Evolutionary conservation across 805 yeast species (phyloP).

Genomic region (Metschnikowia lachancei): DNA sequence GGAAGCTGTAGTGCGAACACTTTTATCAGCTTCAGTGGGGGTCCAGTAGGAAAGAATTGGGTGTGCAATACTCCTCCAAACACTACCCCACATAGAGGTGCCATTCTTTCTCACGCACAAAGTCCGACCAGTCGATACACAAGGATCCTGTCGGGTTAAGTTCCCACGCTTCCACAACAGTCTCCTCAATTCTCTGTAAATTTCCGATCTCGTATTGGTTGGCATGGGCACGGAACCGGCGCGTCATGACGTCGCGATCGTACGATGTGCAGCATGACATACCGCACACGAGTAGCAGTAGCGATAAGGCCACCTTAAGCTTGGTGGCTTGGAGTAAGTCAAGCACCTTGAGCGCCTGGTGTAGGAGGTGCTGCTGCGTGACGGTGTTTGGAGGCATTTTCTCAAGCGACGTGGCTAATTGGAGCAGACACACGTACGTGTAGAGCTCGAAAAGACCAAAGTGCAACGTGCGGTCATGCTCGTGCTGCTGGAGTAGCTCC

Average conservation of each 20-base stretch:
- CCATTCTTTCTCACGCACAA: slow-evolving; percentile 18
- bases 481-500: slow-evolving; percentile 7
- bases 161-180: slow-evolving; percentile 19
- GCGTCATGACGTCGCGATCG: slow-evolving; percentile 24
- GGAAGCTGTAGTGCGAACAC: too few relatives aligned
- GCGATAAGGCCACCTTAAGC: slow-evolving; percentile 18
- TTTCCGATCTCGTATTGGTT: slow-evolving; percentile 20
- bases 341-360: slow-evolving; percentile 13
- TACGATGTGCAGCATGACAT: slow-evolving; percentile 26
- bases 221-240: slow-evolving; percentile 25
- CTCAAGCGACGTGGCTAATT: slow-evolving; percentile 14
- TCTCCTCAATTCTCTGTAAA: slow-evolving; percentile 20
- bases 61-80: neutral
- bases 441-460: slow-evolving; percentile 19
- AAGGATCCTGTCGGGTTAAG: slow-evolving; percentile 17
- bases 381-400: slow-evolving; percentile 13
- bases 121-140: slow-evolving; percentile 21
- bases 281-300: slow-evolving; percentile 30
- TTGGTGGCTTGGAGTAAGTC: slow-evolving; percentile 14
- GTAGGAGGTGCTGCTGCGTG: slow-evolving; percentile 13
- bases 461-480: slow-evolving; percentile 13
- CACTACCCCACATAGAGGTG: slow-evolving; percentile 18
- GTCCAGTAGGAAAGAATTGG: too few relatives aligned
- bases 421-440: slow-evolving; percentile 15
- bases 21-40: too few relatives aligned